Evolutionary conservation across 768 basidiomycete genomes (phyloP).

Genomic region (Lactarius quietus): DNA sequence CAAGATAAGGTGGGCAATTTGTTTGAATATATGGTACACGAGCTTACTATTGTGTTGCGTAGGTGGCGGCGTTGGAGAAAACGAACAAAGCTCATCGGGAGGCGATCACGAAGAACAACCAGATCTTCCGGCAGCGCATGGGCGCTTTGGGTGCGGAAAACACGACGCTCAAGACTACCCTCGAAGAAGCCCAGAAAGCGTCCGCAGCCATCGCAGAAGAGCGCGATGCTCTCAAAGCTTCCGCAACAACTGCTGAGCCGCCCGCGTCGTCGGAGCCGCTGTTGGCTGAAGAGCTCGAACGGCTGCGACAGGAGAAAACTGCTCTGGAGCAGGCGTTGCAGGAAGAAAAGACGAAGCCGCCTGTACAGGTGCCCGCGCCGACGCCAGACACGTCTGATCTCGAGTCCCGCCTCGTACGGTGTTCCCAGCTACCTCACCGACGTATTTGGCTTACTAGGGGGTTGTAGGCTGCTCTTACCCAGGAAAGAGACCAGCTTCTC

Average conservation of each 20-base stretch:
- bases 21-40: too few relatives aligned
- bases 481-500: conserved; percentile 60
- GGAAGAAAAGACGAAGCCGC: conserved; percentile 34
- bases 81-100: conserved; percentile 22
- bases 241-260: conserved; percentile 26
- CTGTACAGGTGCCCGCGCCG: conserved; percentile 12
- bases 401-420: conserved; percentile 35
- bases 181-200: conserved; percentile 28
- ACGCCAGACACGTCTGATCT: conserved; percentile 26
- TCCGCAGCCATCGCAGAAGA: conserved; percentile 29
- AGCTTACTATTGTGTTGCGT: conserved; percentile 11
- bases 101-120: conserved; percentile 20
- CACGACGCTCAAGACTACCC: conserved; percentile 20
- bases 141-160: conserved; percentile 18
- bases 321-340: conserved; percentile 39
- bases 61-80: conserved; percentile 25
- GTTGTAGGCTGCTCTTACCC: conserved; percentile 46
- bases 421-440: neutral
- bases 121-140: conserved; percentile 24
- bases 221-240: conserved; percentile 37
- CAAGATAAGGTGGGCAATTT: conserved; percentile 26
- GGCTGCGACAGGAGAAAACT: conserved; percentile 36
- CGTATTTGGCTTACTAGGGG: neutral
- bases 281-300: conserved; percentile 30
- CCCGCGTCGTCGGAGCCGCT: conserved; percentile 15